A percentile compares a stretch with the other conserved stretches of the same genome.
Evolutionary conservation across 1,284 basidiomycete species (phyloP).

Genomic region (Paramarasmius palmivorus): DNA sequence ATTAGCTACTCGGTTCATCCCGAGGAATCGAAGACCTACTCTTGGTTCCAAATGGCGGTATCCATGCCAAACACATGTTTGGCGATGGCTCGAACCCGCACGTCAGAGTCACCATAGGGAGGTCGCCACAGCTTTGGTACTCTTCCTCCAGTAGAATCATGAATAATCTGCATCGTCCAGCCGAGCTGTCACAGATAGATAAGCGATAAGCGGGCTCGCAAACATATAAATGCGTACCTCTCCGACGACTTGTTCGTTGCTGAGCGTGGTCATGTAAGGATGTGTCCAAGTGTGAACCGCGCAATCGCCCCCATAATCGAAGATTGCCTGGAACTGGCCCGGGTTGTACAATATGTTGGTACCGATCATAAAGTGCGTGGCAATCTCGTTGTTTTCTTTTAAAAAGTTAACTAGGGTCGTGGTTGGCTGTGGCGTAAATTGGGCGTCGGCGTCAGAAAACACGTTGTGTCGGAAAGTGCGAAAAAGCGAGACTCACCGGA

Average conservation of each 20-base stretch:
- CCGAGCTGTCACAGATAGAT: slow-evolving; percentile 49
- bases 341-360: slow-evolving; percentile 63
- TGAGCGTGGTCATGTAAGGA: slow-evolving; percentile 78
- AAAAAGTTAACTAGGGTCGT: slow-evolving; percentile 44
- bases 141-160: slow-evolving; percentile 76
- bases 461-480: not conserved
- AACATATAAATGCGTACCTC: slow-evolving; percentile 39
- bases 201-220: slow-evolving; percentile 1
- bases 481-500: slow-evolving; percentile 38
- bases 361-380: slow-evolving; percentile 87
- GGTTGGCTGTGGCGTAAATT: slow-evolving; percentile 11
- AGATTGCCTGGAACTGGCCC: slow-evolving; percentile 53
- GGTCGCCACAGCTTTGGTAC: slow-evolving; percentile 77
- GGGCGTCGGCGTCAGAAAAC: not conserved
- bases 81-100: slow-evolving; percentile 73
- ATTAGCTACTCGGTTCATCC: not conserved
- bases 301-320: slow-evolving; percentile 60
- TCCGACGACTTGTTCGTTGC: slow-evolving; percentile 68
- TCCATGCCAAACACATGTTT: slow-evolving; percentile 68
- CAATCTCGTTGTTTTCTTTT: slow-evolving; percentile 52
- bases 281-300: slow-evolving; percentile 84
- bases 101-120: slow-evolving; percentile 78
- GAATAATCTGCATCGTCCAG: slow-evolving; percentile 82
- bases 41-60: slow-evolving; percentile 80
- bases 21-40: slow-evolving; percentile 43